phyloP scores from a whole-genome alignment of 1,284 basidiomycete species.

The Stygiomarasmius scandens region DNA sequence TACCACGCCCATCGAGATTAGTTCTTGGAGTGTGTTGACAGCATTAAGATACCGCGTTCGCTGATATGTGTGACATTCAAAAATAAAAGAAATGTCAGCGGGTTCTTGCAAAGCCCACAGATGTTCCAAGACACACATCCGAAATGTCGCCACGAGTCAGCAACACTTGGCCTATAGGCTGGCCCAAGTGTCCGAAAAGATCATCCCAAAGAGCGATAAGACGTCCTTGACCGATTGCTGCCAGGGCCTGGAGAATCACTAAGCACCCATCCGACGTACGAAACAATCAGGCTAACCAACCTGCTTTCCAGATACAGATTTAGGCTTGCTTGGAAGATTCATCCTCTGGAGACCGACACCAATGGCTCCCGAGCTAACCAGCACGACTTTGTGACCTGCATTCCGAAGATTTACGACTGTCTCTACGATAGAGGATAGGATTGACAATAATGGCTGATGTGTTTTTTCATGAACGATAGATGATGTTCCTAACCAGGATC shows the following conservation, averaged over 20 bases:
- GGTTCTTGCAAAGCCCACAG: constrained; percentile 15
- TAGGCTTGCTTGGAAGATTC: constrained; percentile 81
- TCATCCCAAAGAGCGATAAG: constrained; percentile 98
- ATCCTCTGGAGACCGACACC: constrained; percentile 93
- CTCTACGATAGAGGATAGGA: constrained; percentile 91
- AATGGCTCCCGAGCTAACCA: constrained; percentile 96
- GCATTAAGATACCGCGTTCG: constrained; percentile 93
- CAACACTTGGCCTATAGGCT: constrained; percentile 94
- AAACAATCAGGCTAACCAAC: constrained; percentile 51
- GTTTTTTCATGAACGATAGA: constrained; percentile 92
- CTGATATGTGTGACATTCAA: constrained; percentile 45
- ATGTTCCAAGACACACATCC: constrained; percentile 66
- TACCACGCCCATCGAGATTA: constrained; percentile 88
- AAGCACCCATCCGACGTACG: background rate
- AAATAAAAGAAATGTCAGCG: constrained; percentile 22
- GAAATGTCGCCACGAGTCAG: constrained; percentile 96
- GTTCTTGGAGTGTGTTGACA: constrained; percentile 88
- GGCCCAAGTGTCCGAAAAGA: constrained; percentile 89
- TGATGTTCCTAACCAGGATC: constrained; percentile 74
- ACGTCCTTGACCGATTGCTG: constrained; percentile 95
- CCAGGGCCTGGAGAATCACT: constrained; percentile 69
- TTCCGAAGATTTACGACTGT: constrained; percentile 81
- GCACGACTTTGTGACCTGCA: constrained; percentile 90
- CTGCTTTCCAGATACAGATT: constrained; percentile 89
- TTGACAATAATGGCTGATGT: constrained; percentile 88